phyloP scores from a whole-genome alignment of 169 alveolate genomes.

The Cyclospora cayetanensis region DNA sequence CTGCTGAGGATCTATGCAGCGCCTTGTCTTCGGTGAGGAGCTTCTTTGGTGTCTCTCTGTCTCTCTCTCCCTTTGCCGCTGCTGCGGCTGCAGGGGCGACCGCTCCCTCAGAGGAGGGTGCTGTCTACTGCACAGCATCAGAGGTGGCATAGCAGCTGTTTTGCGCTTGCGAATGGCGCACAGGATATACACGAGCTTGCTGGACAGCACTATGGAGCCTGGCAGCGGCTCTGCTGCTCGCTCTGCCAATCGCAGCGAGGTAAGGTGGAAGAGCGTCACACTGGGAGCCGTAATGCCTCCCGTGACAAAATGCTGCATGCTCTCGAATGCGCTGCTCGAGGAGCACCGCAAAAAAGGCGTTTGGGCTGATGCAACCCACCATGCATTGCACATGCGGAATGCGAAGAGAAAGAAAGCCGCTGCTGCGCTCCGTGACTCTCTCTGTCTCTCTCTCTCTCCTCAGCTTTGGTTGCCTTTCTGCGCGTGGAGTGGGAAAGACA shows the following conservation, averaged over 20 bases:
- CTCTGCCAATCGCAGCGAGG: neutral
- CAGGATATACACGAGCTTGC: neutral
- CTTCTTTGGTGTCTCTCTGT: neutral
- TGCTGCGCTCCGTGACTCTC: neutral
- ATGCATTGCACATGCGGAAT: no score
- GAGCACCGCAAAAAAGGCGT: no score
- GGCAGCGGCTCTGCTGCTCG: conserved; percentile 33
- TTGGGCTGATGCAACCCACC: no score
- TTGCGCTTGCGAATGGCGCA: conserved; percentile 17
- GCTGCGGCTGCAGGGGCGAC: neutral
- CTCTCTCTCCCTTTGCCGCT: neutral
- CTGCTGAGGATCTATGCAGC: conserved; percentile 26
- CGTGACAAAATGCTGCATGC: no score
- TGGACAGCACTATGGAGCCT: neutral
- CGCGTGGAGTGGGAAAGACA: neutral
- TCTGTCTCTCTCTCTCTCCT: neutral
- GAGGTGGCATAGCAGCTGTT: no score
- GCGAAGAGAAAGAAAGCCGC: no score
- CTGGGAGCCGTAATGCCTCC: no score
- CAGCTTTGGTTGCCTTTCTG: neutral
- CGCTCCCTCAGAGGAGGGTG: neutral
- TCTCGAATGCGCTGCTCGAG: no score
- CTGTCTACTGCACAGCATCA: no score
- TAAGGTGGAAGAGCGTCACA: no score
- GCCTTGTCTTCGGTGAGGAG: conserved; percentile 7